Evolutionary conservation across 2,329 filamentous ascomycete species (phyloP).

Genomic region (Ustulina deusta): DNA sequence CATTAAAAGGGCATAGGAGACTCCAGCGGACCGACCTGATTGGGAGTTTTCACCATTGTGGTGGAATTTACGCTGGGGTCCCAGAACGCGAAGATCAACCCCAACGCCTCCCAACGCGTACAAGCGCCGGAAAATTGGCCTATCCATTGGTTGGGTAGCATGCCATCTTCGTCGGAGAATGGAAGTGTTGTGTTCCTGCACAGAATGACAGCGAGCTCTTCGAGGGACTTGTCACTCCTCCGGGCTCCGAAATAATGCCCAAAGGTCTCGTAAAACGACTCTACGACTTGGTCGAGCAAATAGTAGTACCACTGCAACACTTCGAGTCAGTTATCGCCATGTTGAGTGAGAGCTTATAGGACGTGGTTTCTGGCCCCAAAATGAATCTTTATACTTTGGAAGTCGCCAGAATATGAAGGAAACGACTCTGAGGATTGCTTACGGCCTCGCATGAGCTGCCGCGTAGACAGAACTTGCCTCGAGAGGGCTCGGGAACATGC

Average conservation of each 20-base stretch:
- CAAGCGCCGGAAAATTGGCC: constrained; percentile 54
- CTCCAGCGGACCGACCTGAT: too few species aligned
- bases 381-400: not conserved
- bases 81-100: constrained; percentile 53
- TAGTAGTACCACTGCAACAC: constrained; percentile 50
- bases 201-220: constrained; percentile 53
- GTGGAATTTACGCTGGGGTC: constrained; percentile 35
- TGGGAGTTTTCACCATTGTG: constrained; percentile 19
- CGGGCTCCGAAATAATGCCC: constrained; percentile 47
- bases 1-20: too few species aligned
- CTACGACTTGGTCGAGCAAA: constrained; percentile 48
- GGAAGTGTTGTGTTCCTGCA: constrained; percentile 55
- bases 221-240: constrained; percentile 47
- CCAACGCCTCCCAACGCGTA: constrained; percentile 60
- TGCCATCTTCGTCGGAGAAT: constrained; percentile 53
- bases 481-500: constrained; percentile 50
- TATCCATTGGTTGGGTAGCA: constrained; percentile 54
- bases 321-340: not conserved
- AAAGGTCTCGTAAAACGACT: constrained; percentile 52
- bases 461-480: constrained; percentile 43
- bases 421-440: not conserved
- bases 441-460: constrained; percentile 44
- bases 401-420: not conserved
- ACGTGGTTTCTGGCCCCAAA: not conserved
- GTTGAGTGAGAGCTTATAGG: not conserved